Evolutionary conservation across 1,139 yeast genomes (phyloP), one percentile per base, ranked within the genome.

Genomic region (Candida labiduridarum): DNA sequence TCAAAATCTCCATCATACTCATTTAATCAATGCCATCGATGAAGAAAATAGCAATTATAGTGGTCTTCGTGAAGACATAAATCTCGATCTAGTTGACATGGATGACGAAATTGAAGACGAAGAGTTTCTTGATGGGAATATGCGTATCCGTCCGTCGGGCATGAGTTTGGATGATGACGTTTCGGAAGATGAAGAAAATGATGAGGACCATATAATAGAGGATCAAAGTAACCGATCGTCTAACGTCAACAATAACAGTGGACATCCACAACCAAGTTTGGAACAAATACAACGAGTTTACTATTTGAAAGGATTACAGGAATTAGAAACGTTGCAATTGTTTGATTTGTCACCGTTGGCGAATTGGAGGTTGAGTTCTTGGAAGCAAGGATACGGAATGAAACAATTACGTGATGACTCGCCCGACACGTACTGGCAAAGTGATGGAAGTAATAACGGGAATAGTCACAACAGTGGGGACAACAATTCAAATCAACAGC

Each of bases 361-460:
- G 0, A 79, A 85, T 36, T 94, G 99, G 98, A 80, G 84, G 43
- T 83, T 90, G 0, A 88, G 96, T 1, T 86, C 96, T 0, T 72
- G 53, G 59, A 94, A 92, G 59, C 80, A 79, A 18, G 96, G 94
- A 0, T 84, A 76, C 59, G 96, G 95, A 0, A 76, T 90, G 11
- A 71, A 71, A 19, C 87, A 86, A 57, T 73, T 94, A 10, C 72
- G 95, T 33, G 90, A 88, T 49, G 95, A 89, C 60, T 80, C 84
- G 15, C 88, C 96, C 0, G 78, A 79, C 40, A 72, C 85, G 2
- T 92, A 78, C 65, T 95, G 99, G 99, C 99, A 95, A 65, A 88
- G 96, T 47, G 99, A 95, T 65, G 99, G 98, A 2, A 72, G 76
- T 52, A 31, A 68, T 53, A 78, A 48, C 16, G 50, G 49, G n/a